Evolutionary conservation across 352 stramenopile species (phyloP), one percentile per base, ranked within the genome.

Genomic region (Phytophthora vignae): DNA sequence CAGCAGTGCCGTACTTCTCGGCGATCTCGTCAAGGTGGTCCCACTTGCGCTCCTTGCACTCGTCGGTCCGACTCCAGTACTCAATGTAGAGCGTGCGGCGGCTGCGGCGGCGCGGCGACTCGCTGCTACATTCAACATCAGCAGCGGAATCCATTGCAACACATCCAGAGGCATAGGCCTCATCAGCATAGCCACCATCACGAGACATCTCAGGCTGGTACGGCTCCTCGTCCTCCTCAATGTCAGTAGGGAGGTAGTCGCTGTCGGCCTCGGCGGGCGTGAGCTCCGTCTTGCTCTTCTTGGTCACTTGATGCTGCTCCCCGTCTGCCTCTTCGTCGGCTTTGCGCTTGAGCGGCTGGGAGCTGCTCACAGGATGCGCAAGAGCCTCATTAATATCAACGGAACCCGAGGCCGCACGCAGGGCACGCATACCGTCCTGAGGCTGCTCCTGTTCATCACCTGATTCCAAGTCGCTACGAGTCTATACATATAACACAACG

Each of bases 21-120:
- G 78, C 76, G 33, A 96, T 94, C 48, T 92, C 84, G 67, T 96
- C 90, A 11, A 96, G 69, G 61, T 96, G 90, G 62, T 96, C 88
- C 90, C 90, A 96, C 65, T 96, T 96, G 66, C 88, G 87, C 64
- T 94, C 84, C 69, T 96, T 96, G 76, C 90, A 95, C 67, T 95
- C 90, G 72, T 95, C 87, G 0, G 90, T 93, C 33, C 90, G 86
- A 65, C 83, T 96, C 90, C 90, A 96, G 72, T 96, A 96, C 76
- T 96, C 88, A 46, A 95, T 90, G 79, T 94, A 93, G 49, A 96
- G 87, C 15, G 86, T 95, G 21, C 90, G 86, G 40, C 88, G 90
- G 72, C 76, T 92, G 56, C 50, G 63, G 22, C 33, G 62, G 11
- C 71, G 61, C 15, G 71, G 22, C 15, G n/a, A 53, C 15, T 72